phyloP scores from a whole-genome alignment of 2,329 filamentous ascomycete species.

The Arthrobotrys conoides region DNA sequence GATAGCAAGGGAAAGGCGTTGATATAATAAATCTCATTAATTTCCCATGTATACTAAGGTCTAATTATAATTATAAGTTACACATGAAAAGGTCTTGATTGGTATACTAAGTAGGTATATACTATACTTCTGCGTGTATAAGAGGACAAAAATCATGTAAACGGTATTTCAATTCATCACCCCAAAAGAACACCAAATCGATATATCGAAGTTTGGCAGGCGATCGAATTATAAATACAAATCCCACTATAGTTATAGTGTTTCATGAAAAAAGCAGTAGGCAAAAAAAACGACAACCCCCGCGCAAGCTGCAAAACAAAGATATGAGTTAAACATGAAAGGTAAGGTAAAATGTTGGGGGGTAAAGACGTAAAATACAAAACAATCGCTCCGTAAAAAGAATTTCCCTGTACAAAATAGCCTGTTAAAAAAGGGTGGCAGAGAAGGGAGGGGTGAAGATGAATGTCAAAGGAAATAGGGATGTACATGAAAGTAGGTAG shows the following conservation, averaged over 20 bases:
- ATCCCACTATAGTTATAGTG: not conserved
- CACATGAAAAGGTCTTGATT: too few species aligned
- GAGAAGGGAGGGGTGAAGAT: not conserved
- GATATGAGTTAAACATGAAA: too few species aligned
- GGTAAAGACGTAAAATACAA: not conserved
- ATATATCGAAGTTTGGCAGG: not conserved
- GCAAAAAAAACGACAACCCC: too few species aligned
- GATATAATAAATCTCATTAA: not conserved
- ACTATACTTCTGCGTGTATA: too few species aligned
- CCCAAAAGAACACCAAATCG: not conserved
- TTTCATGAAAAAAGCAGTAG: too few species aligned
- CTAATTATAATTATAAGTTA: too few species aligned
- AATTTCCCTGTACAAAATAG: constrained; percentile 2
- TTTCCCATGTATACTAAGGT: too few species aligned
- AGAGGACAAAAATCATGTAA: not conserved
- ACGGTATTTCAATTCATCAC: not conserved
- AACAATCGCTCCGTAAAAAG: not conserved
- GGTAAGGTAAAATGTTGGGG: too few species aligned
- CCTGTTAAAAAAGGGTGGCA: not conserved
- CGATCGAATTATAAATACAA: not conserved
- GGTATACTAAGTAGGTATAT: too few species aligned
- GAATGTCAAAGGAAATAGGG: not conserved
- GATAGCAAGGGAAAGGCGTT: not conserved
- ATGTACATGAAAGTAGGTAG: constrained; percentile 5
- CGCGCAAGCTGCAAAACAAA: too few species aligned